These are phyloP conservation scores for Trypanosoma lewisi DNA, from an alignment of 208 protist genomes.

Conservation along the genomic window DNA sequence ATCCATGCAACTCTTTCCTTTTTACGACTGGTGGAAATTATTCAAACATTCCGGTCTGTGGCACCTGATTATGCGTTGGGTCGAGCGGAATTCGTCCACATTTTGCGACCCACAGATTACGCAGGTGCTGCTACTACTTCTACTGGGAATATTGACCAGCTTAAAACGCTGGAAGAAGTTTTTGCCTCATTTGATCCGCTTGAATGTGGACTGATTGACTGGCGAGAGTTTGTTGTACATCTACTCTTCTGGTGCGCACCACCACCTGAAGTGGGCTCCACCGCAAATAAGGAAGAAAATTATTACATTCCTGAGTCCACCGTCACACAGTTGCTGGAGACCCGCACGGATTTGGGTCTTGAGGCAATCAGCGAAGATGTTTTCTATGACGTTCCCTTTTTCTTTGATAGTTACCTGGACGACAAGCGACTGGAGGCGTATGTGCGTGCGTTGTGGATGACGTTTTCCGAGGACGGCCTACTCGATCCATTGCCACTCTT, in stretches of 20 bases:
- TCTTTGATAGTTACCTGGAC: constrained; percentile 50
- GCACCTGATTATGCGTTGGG: constrained; percentile 73
- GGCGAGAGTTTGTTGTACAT: constrained; percentile 82
- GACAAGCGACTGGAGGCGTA: constrained; percentile 56
- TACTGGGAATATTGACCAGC: constrained; percentile 3
- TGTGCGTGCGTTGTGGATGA: constrained; percentile 63
- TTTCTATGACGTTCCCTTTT: constrained; percentile 64
- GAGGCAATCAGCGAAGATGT: constrained; percentile 37
- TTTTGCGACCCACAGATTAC: constrained; percentile 63
- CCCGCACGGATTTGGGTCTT: constrained; percentile 33
- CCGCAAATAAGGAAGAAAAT: not conserved
- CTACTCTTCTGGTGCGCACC: constrained; percentile 80
- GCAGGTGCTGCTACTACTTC: constrained; percentile 13
- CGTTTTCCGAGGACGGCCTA: constrained; percentile 44
- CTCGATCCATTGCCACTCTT: constrained; percentile 57
- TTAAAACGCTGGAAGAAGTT: constrained; percentile 42
- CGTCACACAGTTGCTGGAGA: constrained; percentile 53
- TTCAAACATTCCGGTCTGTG: constrained; percentile 55
- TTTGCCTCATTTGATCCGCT: constrained; percentile 68
- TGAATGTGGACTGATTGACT: constrained; percentile 69
- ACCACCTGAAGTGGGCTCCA: constrained; percentile 10
- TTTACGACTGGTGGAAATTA: constrained; percentile 52
- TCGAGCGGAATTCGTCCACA: constrained; percentile 57
- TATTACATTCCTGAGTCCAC: constrained; percentile 52
- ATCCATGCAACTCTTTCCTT: constrained; percentile 66